Evolutionary conservation across 2,329 filamentous ascomycete genomes (phyloP), one percentile per base, ranked within the genome.

Genomic region (Ophiostoma tasmaniense): DNA sequence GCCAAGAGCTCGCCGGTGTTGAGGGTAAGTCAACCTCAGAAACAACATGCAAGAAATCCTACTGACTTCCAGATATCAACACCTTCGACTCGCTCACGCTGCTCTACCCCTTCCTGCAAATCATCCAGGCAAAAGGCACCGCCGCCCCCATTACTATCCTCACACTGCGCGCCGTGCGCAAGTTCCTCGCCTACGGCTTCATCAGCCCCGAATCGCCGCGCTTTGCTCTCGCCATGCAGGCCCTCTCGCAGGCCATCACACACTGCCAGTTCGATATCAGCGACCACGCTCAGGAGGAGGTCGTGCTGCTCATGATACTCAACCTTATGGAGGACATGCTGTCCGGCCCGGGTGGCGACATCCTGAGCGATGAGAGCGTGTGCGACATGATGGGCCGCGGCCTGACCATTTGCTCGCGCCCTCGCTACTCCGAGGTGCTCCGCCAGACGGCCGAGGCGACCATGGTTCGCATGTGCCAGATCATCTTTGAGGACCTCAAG

Each of bases 361-460:
- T 98, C 13, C 82, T 99, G n/a, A 96, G 94, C 70, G 95, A 99
- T 75, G 94, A 98, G 80, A 98, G 94, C 76, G 93, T 99, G 13
- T 99, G 96, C 77, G 93, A 97, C 77, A 98, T 99, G 93, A 98
- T 99, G 94, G 95, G 97, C 77, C 94, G 93, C 1, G 95, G 94
- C 1, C 80, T 99, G 73, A 97, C 93, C 76, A 98, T 99, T 82
- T 99, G 95, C 81, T 99, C 94, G 72, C 93, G 98, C 76, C 87
- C 91, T 68, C 88, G 94, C 68, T 88, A 98, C 71, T 97, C 93
- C 11, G 93, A 97, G 74, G 88, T 98, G 3, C 81, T 99, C 68
- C 88, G 94, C 72, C 86, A 93, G 72, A 96, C 93, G 25, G 95
- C 95, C 1, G 95, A 99, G 79, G 95, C 96, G 76, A 90, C 93